Evolutionary conservation across 192 early-diverging fungal species (phyloP), one percentile per base, ranked within the genome.

Genomic region (Coemansia furcata): DNA sequence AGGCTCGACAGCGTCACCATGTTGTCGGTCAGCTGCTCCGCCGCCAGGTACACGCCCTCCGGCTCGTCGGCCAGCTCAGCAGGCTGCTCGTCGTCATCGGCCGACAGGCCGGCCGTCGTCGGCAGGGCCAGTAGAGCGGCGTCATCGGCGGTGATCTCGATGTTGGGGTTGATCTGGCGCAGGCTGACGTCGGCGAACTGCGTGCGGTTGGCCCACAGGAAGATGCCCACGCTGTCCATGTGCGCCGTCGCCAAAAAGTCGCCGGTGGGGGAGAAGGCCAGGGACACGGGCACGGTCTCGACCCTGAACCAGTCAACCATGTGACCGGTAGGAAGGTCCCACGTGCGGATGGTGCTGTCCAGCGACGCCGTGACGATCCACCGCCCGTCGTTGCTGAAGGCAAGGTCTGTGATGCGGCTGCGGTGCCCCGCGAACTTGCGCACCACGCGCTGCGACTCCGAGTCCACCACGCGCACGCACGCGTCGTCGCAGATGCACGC

Each of bases 251-350:
- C 96, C 62, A 99, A 72, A 64, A 92, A 98, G 65, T 97, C 94
- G 46, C 95, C 96, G 4, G 84, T 87, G 15, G 95, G 95, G 12
- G 95, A 96, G 58, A 99, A 91, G 4, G 94, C 83, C 21, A 99
- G 46, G 66, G 91, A 93, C 12, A 94, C 94, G 2, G 89, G 87
- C 36, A 96, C 85, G 61, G 88, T 85, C 42, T 88, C 85, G 4
- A 92, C 88, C 33, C 82, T 81, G 81, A 96, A 94, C 47, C 89
- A 77, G 79, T 96, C 96, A 37, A 99, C 86, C 86, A 93, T 80
- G 58, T 92, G 84, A 7, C 95, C 95, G 1, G 93, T 91, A 8
- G 96, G 95, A 59, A 99, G 75, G 80, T 99, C 98, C 96, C 96
- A 99, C 2, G 95, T 95, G 60, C 95, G 88, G 46, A 99, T 85